phyloP scores from a whole-genome alignment of 352 stramenopile species.

The Lagenidium giganteum region DNA sequence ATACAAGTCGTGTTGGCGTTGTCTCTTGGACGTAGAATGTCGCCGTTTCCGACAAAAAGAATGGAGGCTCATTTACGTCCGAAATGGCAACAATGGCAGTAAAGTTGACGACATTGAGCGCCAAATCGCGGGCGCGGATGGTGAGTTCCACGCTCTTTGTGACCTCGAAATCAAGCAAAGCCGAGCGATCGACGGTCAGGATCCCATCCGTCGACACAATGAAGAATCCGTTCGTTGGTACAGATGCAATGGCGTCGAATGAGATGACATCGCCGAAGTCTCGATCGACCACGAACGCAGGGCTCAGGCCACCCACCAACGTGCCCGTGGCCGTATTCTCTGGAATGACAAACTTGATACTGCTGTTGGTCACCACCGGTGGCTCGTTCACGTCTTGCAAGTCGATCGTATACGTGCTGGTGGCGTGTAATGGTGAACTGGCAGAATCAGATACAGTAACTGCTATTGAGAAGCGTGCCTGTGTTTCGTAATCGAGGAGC shows the following conservation, averaged over 20 bases:
- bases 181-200: not conserved
- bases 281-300: constrained; percentile 13
- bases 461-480: constrained; percentile 24
- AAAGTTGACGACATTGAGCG: constrained; percentile 8
- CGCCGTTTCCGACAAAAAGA: constrained; percentile 11
- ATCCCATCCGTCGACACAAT: constrained; percentile 4
- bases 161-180: constrained; percentile 14
- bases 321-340: constrained; percentile 12
- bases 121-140: constrained; percentile 13
- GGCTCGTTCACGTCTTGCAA: constrained; percentile 27
- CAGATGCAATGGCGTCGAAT: constrained; percentile 6
- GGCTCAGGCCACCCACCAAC: constrained; percentile 4
- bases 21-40: constrained; percentile 8
- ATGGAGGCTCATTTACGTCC: constrained; percentile 30
- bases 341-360: constrained; percentile 8
- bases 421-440: constrained; percentile 15
- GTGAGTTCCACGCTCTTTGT: constrained; percentile 4
- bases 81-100: constrained; percentile 14
- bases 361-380: constrained; percentile 5
- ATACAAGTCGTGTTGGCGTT: not conserved
- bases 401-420: constrained; percentile 4
- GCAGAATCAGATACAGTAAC: constrained; percentile 33
- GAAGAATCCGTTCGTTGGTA: constrained; percentile 7
- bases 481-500: constrained; percentile 32
- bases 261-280: constrained; percentile 12